Percentiles rank a stretch among this genome's conserved stretches.
phyloP scores from a whole-genome alignment of 202 grass and related monocot species.

The Eragrostis tef region DNA sequence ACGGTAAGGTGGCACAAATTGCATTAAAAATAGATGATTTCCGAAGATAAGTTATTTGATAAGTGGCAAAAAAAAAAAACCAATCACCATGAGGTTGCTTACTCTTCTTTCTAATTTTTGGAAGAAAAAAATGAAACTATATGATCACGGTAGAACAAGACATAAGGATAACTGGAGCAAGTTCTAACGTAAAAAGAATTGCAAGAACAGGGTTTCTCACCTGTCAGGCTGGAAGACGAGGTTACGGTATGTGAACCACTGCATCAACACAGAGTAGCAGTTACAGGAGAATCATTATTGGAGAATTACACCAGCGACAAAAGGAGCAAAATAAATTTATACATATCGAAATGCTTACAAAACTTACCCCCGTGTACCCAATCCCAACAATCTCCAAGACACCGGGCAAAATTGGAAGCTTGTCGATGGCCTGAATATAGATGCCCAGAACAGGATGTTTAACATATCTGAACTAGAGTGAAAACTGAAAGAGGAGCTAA shows the following conservation, averaged over 20 bases:
- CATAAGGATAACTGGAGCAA: background rate
- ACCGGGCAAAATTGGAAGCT: constrained; percentile 80
- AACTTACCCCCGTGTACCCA: constrained; percentile 79
- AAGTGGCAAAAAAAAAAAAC: background rate
- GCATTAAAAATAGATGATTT: background rate
- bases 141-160: background rate
- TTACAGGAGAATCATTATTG: background rate
- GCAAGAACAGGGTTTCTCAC: constrained; percentile 41
- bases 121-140: background rate
- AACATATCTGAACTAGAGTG: background rate
- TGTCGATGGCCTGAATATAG: constrained; percentile 73
- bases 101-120: background rate
- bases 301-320: constrained; percentile 18
- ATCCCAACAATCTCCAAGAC: constrained; percentile 85
- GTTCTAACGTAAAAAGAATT: background rate
- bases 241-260: constrained; percentile 95
- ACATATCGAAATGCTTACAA: background rate
- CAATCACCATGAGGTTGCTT: background rate
- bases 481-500: background rate
- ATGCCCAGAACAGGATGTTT: background rate
- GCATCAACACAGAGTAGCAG: constrained; percentile 46
- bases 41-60: background rate
- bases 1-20: background rate
- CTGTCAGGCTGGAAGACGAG: constrained; percentile 86
- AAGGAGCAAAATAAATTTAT: background rate